Base-by-base conservation (phyloP, 2,329 filamentous ascomycete species). In the Colletotrichum graminicola region DNA sequence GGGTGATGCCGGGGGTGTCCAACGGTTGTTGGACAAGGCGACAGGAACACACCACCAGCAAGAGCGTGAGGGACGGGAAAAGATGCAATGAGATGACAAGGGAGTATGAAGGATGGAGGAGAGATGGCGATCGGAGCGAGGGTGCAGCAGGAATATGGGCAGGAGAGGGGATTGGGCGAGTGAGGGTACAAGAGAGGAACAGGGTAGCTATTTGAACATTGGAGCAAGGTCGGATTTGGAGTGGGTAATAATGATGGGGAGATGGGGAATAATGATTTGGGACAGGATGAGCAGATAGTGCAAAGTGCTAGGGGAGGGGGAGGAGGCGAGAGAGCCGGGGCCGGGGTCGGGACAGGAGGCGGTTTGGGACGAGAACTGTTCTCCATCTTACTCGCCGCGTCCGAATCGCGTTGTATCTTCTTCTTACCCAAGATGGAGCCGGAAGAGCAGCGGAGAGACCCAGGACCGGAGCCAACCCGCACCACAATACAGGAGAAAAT, bases 191-290 rank as follows among this genome's bases (percentile, higher is more conserved):
- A 41, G 59, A 63, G 68, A 63, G 75, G 71, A 76, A 71, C 76
- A 77, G 77, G 77, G 78, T 77, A 78, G 74, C 75, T 79, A 78
- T 79, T 80, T 79, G 79, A 80, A 75, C 78, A 77, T 72, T 75
- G 73, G 75, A 69, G 76, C 74, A 75, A 66, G 76, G 79, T 78
- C 76, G 78, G 79, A 80, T 78, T 75, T 75, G 72, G 74, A 77
- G 79, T 80, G 80, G 80, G 73, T 79, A 77, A 26, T 62, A 36
- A 51, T 62, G 60, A 62, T 39, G 59, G 34, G 60, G n/a, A 55
- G 52, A 55, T 76, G 45, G 76, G 57, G 55, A 72, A 49, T 45
- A 59, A 66, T 52, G 61, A 54, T 41, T 56, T 39, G 34, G 36
- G 49, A 54, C 36, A 39, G 47, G 49, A 54, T 63, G 36, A n/a